Evolutionary conservation across 345 rosid genomes (phyloP), one percentile per base, ranked within the genome.

Genomic region (Eucalyptus curtisii): DNA sequence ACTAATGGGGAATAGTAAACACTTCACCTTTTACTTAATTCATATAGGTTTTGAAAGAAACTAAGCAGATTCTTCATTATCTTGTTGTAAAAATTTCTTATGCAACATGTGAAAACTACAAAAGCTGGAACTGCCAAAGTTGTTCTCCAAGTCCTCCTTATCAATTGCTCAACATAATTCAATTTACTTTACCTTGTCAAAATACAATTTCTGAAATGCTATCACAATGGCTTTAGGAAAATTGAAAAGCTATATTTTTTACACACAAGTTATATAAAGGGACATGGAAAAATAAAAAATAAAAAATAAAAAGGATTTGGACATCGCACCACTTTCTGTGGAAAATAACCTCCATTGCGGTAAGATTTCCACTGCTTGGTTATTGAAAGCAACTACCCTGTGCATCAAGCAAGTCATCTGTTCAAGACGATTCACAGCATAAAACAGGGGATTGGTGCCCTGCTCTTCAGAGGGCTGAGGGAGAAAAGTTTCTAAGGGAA

Each of bases 261-360:
- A 27, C 81, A 33, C 24, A 47, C 49, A 6, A 30, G 30, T 47
- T 15, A 16, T 37, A 30, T n/a, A 50, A 64, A 50, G 47, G 2
- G 89, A 81, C 13, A n/a, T 19, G 37, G 1, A 20, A 3, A 9
- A 52, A 30, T 25, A 20, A 30, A 50, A 4, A 85, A 80, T 27
- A 42, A 42, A 42, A 42, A 1, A n/a, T 47, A 64, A 71, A 49
- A 79, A 79, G 88, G 87, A 80, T 80, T 30, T 47, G 52, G 52
- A 24, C 44, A 82, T 6, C 64, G 22, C 80, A 91, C 93, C 93
- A 87, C 89, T 90, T 5, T 91, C 91, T 2, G 93, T 90, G 84
- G 93, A 91, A 88, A 91, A 91, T 20, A 84, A 12, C 84, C 91
- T 87, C 88, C 89, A 89, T 71, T 61, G 37, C 86, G 79, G 86